Conservation (phyloP, 148 eudicot species). For the Pouteria glomerata region DNA sequence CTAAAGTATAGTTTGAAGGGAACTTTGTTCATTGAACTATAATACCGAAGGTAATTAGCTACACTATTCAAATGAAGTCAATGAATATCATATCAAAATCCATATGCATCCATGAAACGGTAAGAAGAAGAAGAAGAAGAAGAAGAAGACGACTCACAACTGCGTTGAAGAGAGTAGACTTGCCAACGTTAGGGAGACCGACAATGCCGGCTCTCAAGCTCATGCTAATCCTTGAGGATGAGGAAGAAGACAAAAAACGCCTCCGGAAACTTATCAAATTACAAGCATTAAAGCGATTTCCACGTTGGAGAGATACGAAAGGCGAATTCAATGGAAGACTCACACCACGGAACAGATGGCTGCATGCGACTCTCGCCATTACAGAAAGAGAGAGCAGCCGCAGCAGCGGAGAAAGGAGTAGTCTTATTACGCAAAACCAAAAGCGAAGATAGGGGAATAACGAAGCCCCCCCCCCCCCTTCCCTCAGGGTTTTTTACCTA, state of each 20-base stretch:
- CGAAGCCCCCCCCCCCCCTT: too few species aligned
- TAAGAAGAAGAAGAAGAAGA: background rate
- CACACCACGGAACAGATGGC: conserved; percentile 44
- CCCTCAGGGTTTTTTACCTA: too few species aligned
- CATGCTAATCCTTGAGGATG: conserved; percentile 58
- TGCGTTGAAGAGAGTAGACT: conserved; percentile 98
- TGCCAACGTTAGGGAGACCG: conserved; percentile 96
- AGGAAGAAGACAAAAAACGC: conserved; percentile 38
- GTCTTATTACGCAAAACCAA: too few species aligned
- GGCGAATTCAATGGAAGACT: conserved; percentile 46
- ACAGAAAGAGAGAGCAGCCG: background rate
- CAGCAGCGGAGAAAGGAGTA: background rate
- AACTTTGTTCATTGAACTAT: background rate
- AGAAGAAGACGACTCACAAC: conserved; percentile 47
- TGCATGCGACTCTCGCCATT: conserved; percentile 76
- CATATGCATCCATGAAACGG: background rate
- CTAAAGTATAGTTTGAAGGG: background rate
- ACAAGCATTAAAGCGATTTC: conserved; percentile 12
- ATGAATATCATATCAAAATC: background rate
- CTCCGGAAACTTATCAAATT: conserved; percentile 21
- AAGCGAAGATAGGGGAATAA: too few species aligned
- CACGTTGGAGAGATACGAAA: conserved; percentile 25
- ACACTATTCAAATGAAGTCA: background rate
- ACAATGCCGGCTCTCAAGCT: conserved; percentile 95
- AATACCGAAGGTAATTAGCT: background rate